Conservation (phyloP, 2,329 filamentous ascomycete species). For the Pestalotiopsis sp. region DNA sequence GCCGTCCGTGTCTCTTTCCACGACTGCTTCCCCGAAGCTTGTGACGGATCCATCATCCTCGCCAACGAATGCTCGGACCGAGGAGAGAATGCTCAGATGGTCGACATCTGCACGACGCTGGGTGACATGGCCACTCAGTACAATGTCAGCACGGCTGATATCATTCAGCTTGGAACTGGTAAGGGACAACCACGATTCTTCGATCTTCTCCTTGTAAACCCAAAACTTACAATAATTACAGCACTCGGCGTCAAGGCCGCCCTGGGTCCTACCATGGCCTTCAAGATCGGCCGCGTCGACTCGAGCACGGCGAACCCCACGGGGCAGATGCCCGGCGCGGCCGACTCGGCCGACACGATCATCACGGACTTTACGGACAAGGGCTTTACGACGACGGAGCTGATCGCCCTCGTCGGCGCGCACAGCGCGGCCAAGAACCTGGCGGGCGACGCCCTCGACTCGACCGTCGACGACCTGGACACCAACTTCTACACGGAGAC, state of each 20-base stretch:
- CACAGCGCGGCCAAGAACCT: conserved; percentile 29
- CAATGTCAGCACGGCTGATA: conserved; percentile 28
- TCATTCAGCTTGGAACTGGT: conserved; percentile 34
- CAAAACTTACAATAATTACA: conserved; percentile 2
- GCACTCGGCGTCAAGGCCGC: conserved; percentile 28
- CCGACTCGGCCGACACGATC: conserved; percentile 19
- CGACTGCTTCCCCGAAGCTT: conserved; percentile 31
- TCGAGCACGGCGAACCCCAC: conserved; percentile 21
- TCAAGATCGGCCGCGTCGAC: conserved; percentile 29
- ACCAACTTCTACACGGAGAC: conserved; percentile 30
- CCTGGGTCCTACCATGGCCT: conserved; percentile 23
- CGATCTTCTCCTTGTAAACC: background rate
- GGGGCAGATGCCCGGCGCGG: conserved; percentile 23
- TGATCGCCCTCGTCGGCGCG: conserved; percentile 29
- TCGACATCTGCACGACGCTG: conserved; percentile 26
- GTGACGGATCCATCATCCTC: conserved; percentile 32
- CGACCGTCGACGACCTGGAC: conserved; percentile 24
- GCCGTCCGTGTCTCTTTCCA: conserved; percentile 31
- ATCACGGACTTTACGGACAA: conserved; percentile 24
- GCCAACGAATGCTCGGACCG: conserved; percentile 29
- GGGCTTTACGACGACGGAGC: conserved; percentile 26
- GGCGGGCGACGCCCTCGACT: conserved; percentile 25
- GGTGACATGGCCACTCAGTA: conserved; percentile 25
- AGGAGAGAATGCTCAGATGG: conserved; percentile 27
- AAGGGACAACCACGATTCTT: conserved; percentile 11